Percentiles rank a stretch among this genome's conserved stretches.
phyloP scores from a whole-genome alignment of 116 monocot species.

The Trichopus zeylanicus region DNA sequence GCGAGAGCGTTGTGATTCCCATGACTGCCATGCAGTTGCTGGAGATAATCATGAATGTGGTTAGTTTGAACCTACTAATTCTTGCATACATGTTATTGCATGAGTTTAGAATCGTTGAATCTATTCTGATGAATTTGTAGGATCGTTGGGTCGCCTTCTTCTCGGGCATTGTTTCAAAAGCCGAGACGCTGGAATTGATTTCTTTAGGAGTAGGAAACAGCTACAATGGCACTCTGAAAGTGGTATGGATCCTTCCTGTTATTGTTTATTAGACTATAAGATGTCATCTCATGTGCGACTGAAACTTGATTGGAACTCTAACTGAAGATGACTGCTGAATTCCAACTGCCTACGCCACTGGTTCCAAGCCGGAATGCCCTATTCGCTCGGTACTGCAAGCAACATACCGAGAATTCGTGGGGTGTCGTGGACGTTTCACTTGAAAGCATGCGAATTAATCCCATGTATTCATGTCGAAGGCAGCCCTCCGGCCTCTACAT shows the following conservation, averaged over 20 bases:
- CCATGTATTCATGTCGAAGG: slow-evolving; percentile 22
- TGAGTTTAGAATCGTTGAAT: not conserved
- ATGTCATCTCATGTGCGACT: no score
- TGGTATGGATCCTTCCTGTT: no score
- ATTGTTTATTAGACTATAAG: no score
- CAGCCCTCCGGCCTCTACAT: slow-evolving; percentile 74
- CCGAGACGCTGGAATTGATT: slow-evolving; percentile 44
- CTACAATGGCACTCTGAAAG: slow-evolving; percentile 66
- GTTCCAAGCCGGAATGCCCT: slow-evolving; percentile 1
- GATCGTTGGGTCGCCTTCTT: slow-evolving; percentile 47
- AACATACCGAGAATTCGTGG: slow-evolving; percentile 8
- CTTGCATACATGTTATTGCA: no score
- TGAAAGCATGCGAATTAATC: not conserved
- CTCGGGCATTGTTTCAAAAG: slow-evolving; percentile 55
- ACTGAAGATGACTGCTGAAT: slow-evolving; percentile 1
- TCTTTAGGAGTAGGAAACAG: slow-evolving; percentile 54
- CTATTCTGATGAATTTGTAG: slow-evolving; percentile 14
- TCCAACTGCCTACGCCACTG: not conserved
- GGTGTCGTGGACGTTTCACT: slow-evolving; percentile 7
- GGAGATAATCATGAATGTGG: not conserved
- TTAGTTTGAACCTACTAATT: no score
- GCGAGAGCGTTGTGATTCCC: slow-evolving; percentile 47
- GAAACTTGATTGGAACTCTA: not conserved
- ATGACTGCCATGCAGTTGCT: slow-evolving; percentile 18
- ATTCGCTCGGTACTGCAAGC: slow-evolving; percentile 10